These are phyloP conservation scores for Simplicillium sp. DNA, from an alignment of 2,329 filamentous ascomycete genomes.

Conservation along the genomic window DNA sequence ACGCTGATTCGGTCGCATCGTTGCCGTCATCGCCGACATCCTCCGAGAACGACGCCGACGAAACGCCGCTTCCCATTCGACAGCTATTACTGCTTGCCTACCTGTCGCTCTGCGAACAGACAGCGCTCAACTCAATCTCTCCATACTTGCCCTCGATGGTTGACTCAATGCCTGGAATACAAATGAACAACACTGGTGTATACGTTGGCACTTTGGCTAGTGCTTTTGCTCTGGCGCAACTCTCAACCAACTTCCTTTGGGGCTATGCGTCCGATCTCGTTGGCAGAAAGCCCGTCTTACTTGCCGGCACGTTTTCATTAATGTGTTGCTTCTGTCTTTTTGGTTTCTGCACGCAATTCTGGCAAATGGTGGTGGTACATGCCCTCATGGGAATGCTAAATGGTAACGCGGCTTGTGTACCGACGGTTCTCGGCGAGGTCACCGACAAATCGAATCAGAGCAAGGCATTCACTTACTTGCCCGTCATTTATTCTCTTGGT, in stretches of 20 bases:
- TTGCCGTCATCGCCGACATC: slow-evolving; percentile 7
- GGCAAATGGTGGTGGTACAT: slow-evolving; percentile 80
- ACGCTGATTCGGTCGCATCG: slow-evolving; percentile 3
- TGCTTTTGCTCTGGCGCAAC: slow-evolving; percentile 84
- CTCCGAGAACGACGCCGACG: slow-evolving; percentile 30
- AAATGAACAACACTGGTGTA: slow-evolving; percentile 61
- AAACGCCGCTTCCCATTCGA: slow-evolving; percentile 69
- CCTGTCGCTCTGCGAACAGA: slow-evolving; percentile 89
- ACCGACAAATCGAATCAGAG: slow-evolving; percentile 95
- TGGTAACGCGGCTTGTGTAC: slow-evolving; percentile 89
- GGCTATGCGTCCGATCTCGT: slow-evolving; percentile 52
- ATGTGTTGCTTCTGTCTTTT: slow-evolving; percentile 76
- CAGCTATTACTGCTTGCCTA: slow-evolving; percentile 81
- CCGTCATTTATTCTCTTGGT: slow-evolving; percentile 90
- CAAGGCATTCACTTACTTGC: slow-evolving; percentile 84
- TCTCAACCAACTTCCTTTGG: slow-evolving; percentile 71
- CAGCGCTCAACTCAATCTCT: slow-evolving; percentile 89
- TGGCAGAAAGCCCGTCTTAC: slow-evolving; percentile 65
- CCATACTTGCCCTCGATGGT: slow-evolving; percentile 95
- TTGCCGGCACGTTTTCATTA: slow-evolving; percentile 74
- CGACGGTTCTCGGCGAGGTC: slow-evolving; percentile 87
- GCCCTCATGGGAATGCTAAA: slow-evolving; percentile 87
- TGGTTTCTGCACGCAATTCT: slow-evolving; percentile 73
- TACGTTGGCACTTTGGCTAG: slow-evolving; percentile 90
- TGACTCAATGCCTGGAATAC: slow-evolving; percentile 71